Evolutionary conservation across 768 basidiomycete genomes (phyloP), one percentile per base, ranked within the genome.

Genomic region (Suillus alpinus): DNA sequence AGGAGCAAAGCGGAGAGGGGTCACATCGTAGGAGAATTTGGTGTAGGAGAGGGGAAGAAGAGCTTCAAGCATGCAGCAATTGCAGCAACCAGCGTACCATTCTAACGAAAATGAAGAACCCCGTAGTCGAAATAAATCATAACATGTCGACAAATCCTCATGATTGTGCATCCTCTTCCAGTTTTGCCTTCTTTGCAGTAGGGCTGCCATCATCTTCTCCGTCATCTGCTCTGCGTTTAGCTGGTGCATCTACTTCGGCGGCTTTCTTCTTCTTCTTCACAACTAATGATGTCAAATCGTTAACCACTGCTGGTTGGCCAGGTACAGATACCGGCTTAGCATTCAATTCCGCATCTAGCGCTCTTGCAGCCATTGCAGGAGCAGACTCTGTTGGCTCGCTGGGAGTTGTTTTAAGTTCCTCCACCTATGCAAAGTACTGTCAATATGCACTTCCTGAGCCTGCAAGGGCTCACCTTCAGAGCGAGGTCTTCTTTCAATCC

Each of bases 11-110:
- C 78, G 52, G 79, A 79, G 49, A 79, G 75, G 55, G 97, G 95
- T 10, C 95, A 97, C 68, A 76, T 91, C n/a, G 93, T 89, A 8
- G 84, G 85, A 6, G 95, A 97, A 68, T 95, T 94, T 73, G 94
- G 91, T 16, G 72, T 73, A 2, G 91, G 86, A 2, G 76, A 78
- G 49, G 85, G 83, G 0, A 89, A 89, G 76, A 91, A 85, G 73
- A 77, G 76, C 66, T 98, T 86, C 70, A 91, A 86, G 71, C 92
- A 94, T 72, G 36, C 55, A n/a, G 62, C 63, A 9, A 69, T 73
- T 63, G 49, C 60, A 34, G 50, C 66, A 37, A 65, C 70, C 20
- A 16, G 20, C 10, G 52, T 67, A 31, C 70, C 69, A 18, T 73
- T 75, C 59, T 68, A 56, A 73, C 26, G 20, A 41, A 53, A 23